Conservation (phyloP, 441 rosid genomes). For the Adansonia madagascariensis region DNA sequence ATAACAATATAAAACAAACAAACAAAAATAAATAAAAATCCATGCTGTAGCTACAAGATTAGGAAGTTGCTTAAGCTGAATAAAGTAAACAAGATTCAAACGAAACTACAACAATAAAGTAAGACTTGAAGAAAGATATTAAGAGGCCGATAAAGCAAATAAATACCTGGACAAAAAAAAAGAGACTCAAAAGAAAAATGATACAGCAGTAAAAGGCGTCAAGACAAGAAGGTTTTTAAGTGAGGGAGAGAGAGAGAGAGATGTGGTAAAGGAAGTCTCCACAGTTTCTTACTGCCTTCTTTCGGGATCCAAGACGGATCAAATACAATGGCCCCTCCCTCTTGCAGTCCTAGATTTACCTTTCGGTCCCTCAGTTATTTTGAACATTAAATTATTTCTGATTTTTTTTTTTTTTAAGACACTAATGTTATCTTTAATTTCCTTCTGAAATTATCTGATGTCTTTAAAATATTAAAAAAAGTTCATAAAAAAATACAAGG, state of each 20-base stretch:
- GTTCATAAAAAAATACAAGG: too few species aligned
- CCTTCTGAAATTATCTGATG: too few species aligned
- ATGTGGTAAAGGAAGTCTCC: conserved; percentile 5
- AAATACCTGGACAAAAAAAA: conserved; percentile 21
- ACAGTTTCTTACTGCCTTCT: background rate
- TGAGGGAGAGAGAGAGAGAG: background rate
- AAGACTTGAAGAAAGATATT: background rate
- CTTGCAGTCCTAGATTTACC: too few species aligned
- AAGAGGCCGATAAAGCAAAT: background rate
- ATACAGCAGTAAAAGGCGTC: background rate
- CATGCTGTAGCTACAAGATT: background rate
- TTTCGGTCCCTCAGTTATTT: too few species aligned
- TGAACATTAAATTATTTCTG: too few species aligned
- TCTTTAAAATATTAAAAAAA: too few species aligned
- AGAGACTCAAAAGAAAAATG: background rate
- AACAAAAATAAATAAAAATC: conserved; percentile 12
- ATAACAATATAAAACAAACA: background rate
- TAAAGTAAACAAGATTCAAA: background rate
- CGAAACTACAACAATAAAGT: background rate
- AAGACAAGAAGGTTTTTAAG: background rate
- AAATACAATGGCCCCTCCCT: background rate
- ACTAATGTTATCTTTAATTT: too few species aligned
- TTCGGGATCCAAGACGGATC: background rate
- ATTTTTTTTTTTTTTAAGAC: too few species aligned
- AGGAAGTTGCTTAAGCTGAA: conserved; percentile 9